Base-by-base conservation (phyloP, 2,329 filamentous ascomycete genomes). In the Cytospora chrysosperma region DNA sequence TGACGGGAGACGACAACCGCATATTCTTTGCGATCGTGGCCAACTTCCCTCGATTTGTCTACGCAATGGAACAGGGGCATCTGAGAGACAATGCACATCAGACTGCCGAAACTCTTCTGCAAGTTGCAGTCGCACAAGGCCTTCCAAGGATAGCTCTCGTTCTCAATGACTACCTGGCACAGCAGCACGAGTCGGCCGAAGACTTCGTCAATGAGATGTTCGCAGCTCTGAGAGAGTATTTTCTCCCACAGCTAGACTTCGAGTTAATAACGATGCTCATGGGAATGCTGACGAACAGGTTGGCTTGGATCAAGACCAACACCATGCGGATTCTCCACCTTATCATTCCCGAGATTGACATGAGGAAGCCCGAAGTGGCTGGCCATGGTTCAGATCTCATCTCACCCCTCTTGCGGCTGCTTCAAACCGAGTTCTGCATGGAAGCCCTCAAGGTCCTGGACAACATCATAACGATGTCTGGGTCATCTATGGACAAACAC, bases 361-460 rank as follows among this genome's bases (percentile, higher is more conserved):
- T 98, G 90, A 88, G 89, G 61, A 93, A 93, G 70, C 87, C 90
- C 0, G 93, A 97, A 68, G 91, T 99, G 67, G 90, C 93, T 5
- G 89, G 88, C 9, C 93, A 98, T 74, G 94, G 95, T 0, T 93
- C 94, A 1, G 96, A 99, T 76, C 83, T 99, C 55, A 96, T 99
- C 62, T 97, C 95, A 1, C 96, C 95, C 0, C 82, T 99, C 0
- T 79, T 99, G 61, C 87, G 95, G 60, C 82, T 99, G 24, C 78
- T 99, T 47, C 93, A 97, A 73, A 97, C 94, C 1, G 92, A 96
- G 65, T 93, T 93, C 71, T 98, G 93, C 74, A 92, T 95, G 75
- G 90, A 97, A 72, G 95, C 95, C 13, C 80, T 99, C 12, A 88
- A 92, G 68, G 94, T 99, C 1, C 81, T 99, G 64, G 95, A 99